Base-by-base conservation (phyloP, 192 early-diverging fungal genomes). In the Piromyces finnis region DNA sequence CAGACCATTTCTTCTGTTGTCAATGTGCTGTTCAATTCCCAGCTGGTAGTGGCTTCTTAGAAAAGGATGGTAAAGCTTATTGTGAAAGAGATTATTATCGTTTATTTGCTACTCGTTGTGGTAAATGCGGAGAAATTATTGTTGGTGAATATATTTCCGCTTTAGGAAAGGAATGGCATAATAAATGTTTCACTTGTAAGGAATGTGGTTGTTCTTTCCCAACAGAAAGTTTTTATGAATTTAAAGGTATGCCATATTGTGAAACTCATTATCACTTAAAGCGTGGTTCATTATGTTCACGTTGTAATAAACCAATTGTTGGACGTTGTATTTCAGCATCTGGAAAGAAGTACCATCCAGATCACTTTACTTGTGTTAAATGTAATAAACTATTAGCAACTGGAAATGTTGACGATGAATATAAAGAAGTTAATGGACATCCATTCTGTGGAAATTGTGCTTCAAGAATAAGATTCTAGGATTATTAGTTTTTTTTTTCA, bases 1-100 rank as follows among this genome's bases (percentile, higher is more conserved):
- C 83, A n/a, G 80, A 86, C 16, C 85, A 86, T 41, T 86, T 86
- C 81, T 86, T 86, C 80, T 86, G 85, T 77, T 82, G 79, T 22
- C 85, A 86, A 68, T 86, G 85, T 79, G 85, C 84, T 11, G 82
- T 28, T 36, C 81, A 29, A 29, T 81, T 81, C 28, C 77, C 78
- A 22, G 28, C 28, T n/a, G 29, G 77, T 26, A 35, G 28, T 28
- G 78, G 77, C 30, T 81, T 81, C 77, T 29, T 81, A 29, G 80
- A 81, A 59, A 35, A 81, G 28, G 78, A 81, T 29, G 80, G 80
- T 5, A 78, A 81, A 78, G 78, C 80, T 30, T 81, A 81, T 82
- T 86, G 86, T 82, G 83, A 84, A 32, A 80, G 82, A 15, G 84
- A 86, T 77, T 86, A 86, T 39, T 80, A 81, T 59, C 77, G 78